Percentiles rank a stretch among this genome's conserved stretches.
Conservation (phyloP, 768 basidiomycete species). For the Suillus placidus region DNA sequence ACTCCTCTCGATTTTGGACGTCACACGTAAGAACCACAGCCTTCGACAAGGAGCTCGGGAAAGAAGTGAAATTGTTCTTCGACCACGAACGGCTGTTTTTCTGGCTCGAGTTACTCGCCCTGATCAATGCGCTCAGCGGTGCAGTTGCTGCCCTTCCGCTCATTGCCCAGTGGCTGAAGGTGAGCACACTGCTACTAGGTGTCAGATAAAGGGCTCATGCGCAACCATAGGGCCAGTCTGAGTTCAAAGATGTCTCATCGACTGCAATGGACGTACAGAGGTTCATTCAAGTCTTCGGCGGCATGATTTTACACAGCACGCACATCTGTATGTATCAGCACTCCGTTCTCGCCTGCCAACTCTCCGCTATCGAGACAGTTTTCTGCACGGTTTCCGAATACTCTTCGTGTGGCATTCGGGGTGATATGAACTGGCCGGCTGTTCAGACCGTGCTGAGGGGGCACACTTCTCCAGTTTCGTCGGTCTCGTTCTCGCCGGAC, state of each 20-base stretch:
- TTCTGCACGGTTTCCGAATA: no score
- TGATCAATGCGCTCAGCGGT: background rate
- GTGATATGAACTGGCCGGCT: no score
- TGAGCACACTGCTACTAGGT: background rate
- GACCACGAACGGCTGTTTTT: background rate
- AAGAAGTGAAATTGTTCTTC: background rate
- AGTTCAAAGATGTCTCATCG: background rate
- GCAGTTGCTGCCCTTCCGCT: background rate
- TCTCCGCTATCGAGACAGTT: no score
- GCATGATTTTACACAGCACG: no score
- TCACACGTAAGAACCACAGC: constrained; percentile 8
- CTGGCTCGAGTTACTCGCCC: background rate
- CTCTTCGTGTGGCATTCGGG: no score
- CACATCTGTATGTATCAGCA: no score
- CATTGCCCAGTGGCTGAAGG: background rate
- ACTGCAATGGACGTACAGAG: constrained; percentile 10
- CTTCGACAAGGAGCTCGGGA: background rate
- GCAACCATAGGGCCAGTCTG: background rate
- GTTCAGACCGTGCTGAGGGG: no score
- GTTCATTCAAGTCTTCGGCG: no score
- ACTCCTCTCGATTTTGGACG: constrained; percentile 16
- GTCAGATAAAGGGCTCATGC: background rate
- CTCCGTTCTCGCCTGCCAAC: no score
- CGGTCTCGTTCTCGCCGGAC: background rate
- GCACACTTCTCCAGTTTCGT: rapidly evolving